Base-by-base conservation (phyloP, 1,284 basidiomycete genomes). In the Irpex lacteus region DNA sequence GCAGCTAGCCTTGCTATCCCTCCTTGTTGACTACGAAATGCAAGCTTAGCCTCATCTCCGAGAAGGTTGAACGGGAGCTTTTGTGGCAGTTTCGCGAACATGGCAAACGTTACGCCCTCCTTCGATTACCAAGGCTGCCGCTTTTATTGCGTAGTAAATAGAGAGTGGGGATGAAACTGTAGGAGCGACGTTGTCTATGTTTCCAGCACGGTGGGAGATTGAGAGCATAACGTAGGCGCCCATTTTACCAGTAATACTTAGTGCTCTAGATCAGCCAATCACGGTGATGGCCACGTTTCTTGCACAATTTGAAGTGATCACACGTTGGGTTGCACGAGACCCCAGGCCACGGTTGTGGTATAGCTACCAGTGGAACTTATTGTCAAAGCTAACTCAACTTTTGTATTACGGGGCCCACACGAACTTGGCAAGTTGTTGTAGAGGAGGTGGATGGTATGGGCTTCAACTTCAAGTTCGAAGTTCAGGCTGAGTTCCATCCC, bases 21-120 rank as follows among this genome's bases (percentile, higher is more conserved):
- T 52, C 84, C 83, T 0, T 91, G 85, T 65, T 90, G 88, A 69
- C 88, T 92, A 59, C 92, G 87, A 75, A 97, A 97, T 19, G 90
- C 88, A 26, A 97, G 86, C 76, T 96, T 96, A 37, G 92, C 87
- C 72, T 95, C 92, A 73, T 96, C 94, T 8, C 89, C 88, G 26
- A 93, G 76, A n/a, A 94, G 74, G n/a, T 88, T 87, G 75, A 94
- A 88, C 18, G 91, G 90, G 15, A 93, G 80, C 69, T 82, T 86
- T 71, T 88, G 87, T 11, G 90, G 90, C 62, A 92, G 77, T 68
- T 82, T 89, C 13, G 87, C 74, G 59, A 80, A 74, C 75, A 79
- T 78, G 40, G 65, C 19, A 18, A 18, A 4, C 13, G 40, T 15
- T 44, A 44, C 15, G 40, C 40, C 15, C 44, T 9, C 26, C 18